Conservation (phyloP, 495 filamentous ascomycete species). For the Gamarada debralockiae region DNA sequence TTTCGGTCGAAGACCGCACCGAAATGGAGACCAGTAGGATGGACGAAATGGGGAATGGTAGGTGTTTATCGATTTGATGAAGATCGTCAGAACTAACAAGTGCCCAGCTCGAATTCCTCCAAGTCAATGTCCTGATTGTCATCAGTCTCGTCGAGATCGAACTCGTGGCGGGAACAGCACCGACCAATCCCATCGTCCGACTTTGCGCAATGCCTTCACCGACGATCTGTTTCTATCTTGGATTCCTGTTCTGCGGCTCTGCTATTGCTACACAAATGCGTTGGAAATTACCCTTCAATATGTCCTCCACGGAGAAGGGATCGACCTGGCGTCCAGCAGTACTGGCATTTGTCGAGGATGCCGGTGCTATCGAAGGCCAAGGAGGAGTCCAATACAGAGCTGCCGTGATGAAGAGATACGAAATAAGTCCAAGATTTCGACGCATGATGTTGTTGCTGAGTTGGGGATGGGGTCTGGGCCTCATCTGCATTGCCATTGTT, state of each 20-base stretch:
- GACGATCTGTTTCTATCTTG: constrained; percentile 22
- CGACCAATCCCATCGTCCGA: constrained; percentile 11
- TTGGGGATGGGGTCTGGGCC: constrained; percentile 11
- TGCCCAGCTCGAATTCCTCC: constrained; percentile 17
- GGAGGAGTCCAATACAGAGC: constrained; percentile 17
- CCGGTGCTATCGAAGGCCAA: constrained; percentile 15
- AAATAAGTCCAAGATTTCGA: constrained; percentile 13
- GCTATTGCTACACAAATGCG: constrained; percentile 12
- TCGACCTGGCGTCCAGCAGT: constrained; percentile 17
- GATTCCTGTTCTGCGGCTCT: constrained; percentile 14
- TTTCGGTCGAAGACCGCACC: constrained; percentile 8
- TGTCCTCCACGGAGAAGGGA: constrained; percentile 19
- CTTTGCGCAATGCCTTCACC: constrained; percentile 20
- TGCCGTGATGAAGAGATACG: constrained; percentile 16
- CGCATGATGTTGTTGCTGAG: constrained; percentile 14
- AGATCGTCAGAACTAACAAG: neutral
- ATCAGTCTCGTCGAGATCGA: constrained; percentile 17
- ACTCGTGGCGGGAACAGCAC: constrained; percentile 8
- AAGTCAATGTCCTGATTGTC: constrained; percentile 17
- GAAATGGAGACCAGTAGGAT: constrained; percentile 18
- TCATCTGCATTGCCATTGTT: constrained; percentile 7
- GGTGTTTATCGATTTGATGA: neutral
- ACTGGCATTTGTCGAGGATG: constrained; percentile 14
- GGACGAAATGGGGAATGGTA: constrained; percentile 22
- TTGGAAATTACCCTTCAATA: constrained; percentile 17